These are phyloP conservation scores for Adansonia rubrostipa DNA, from an alignment of 441 rosid genomes.

Conservation along the genomic window DNA sequence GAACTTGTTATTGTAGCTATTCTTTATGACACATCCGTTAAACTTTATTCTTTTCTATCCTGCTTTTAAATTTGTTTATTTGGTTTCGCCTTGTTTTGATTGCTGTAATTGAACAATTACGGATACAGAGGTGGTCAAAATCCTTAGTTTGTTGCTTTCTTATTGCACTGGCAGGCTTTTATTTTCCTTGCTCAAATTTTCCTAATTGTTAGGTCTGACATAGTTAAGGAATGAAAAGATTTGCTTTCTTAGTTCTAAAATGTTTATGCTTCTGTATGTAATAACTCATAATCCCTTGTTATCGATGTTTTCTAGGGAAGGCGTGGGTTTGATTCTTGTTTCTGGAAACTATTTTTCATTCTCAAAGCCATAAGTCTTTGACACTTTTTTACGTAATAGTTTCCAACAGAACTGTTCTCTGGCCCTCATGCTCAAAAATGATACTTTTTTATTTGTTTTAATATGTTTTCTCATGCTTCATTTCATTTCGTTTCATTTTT, in stretches of 20 bases:
- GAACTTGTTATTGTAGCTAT: neutral
- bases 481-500: no score
- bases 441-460: neutral
- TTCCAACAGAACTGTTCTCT: neutral
- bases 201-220: neutral
- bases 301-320: neutral
- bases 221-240: neutral
- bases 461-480: neutral
- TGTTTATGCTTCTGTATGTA: neutral
- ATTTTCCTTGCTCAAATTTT: neutral
- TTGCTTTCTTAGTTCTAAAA: neutral
- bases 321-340: neutral
- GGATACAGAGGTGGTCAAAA: neutral
- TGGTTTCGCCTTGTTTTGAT: neutral
- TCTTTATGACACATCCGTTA: neutral
- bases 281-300: neutral
- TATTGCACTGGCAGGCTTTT: neutral
- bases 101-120: constrained; percentile 1
- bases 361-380: neutral
- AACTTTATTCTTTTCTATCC: constrained; percentile 7
- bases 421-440: neutral
- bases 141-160: neutral
- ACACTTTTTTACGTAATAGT: neutral
- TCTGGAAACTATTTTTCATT: neutral
- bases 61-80: neutral